Evolutionary conservation across 768 basidiomycete genomes (phyloP).

Genomic region (Hortiboletus flavorubellus): DNA sequence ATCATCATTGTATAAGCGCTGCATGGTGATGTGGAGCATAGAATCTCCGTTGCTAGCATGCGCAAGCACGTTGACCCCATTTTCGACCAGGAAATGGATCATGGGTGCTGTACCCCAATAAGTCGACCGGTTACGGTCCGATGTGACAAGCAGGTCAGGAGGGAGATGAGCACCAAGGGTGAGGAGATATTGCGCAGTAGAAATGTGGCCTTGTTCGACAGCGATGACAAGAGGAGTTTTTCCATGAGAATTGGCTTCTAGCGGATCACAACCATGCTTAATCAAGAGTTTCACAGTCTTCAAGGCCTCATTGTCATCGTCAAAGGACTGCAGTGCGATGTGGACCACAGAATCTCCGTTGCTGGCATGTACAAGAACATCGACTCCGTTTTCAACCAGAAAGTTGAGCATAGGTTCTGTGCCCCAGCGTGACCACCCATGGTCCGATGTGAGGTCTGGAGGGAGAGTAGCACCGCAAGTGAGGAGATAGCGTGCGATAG

Average conservation of each 20-base stretch:
- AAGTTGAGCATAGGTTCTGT: no score
- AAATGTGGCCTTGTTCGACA: neutral
- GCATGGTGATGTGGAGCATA: neutral
- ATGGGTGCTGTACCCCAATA: neutral
- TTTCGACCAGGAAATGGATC: neutral
- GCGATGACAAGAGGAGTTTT: neutral
- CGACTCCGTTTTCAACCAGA: no score
- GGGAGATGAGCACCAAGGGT: neutral
- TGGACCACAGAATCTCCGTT: neutral
- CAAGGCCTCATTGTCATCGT: no score
- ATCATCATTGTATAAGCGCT: accelerated
- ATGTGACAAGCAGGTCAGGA: neutral
- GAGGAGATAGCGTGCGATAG: neutral
- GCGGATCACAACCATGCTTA: neutral
- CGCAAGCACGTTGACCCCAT: neutral
- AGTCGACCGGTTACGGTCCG: no score
- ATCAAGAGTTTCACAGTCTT: neutral
- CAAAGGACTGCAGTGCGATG: no score
- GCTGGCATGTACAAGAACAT: neutral
- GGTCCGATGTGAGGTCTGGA: neutral
- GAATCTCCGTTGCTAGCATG: neutral
- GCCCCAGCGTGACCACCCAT: no score
- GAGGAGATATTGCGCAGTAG: neutral
- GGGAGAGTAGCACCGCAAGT: no score
- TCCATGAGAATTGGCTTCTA: neutral